Percentiles rank a stretch among this genome's conserved stretches.
Conservation (phyloP, 257 asterid species). For the Nicotiana tomentosiformis region DNA sequence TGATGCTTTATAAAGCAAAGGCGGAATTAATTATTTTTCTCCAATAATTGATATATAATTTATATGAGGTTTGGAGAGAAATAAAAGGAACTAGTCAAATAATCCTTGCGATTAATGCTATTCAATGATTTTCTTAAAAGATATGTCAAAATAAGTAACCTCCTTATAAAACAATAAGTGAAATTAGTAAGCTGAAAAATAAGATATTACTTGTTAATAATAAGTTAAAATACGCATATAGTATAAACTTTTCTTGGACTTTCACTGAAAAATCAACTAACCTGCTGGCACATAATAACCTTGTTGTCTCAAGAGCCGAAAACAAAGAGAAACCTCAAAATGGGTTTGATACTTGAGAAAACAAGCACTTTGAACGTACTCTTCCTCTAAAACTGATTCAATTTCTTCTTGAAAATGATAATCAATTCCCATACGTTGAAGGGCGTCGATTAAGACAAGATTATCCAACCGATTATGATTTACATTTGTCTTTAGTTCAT, state of each 20-base stretch:
- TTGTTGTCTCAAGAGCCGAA: conserved; percentile 40
- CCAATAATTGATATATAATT: too few species aligned
- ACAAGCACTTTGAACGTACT: not conserved
- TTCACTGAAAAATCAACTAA: not conserved
- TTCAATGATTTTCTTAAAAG: too few species aligned
- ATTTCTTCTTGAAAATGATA: conserved; percentile 29
- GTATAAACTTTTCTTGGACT: not conserved
- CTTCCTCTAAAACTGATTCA: conserved; percentile 11
- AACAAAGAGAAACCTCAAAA: conserved; percentile 30
- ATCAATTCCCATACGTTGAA: conserved; percentile 36
- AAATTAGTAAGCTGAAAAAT: too few species aligned
- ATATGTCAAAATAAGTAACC: too few species aligned
- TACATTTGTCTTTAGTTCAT: not conserved
- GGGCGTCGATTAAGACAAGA: conserved; percentile 24
- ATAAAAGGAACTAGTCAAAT: too few species aligned
- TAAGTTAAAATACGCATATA: too few species aligned
- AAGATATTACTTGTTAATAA: too few species aligned
- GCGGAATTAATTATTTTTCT: too few species aligned
- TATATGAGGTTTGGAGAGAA: too few species aligned
- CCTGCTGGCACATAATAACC: conserved; percentile 35
- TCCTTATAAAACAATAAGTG: too few species aligned
- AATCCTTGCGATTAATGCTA: too few species aligned
- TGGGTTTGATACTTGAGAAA: conserved; percentile 9
- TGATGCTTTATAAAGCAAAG: too few species aligned
- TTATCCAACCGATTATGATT: conserved; percentile 5